A percentile compares a stretch with the other conserved stretches of the same genome.
These are phyloP conservation scores for Ustilago xerochloae DNA, from an alignment of 1,284 basidiomycete species.

Conservation along the genomic window DNA sequence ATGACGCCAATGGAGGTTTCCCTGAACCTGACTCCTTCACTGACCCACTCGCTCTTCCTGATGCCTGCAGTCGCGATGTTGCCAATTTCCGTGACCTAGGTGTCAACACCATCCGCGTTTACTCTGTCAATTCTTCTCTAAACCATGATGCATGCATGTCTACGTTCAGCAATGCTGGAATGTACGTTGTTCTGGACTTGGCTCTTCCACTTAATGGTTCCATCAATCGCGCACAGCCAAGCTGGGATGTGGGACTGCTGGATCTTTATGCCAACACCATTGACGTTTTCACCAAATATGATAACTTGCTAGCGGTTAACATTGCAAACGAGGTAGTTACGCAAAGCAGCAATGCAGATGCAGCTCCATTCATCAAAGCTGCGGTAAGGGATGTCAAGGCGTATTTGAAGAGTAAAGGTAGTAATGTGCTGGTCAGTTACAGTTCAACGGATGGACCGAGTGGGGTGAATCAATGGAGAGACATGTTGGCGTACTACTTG, in stretches of 20 bases:
- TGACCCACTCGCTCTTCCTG: constrained; percentile 79
- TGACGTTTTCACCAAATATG: constrained; percentile 73
- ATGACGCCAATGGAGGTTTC: constrained; percentile 73
- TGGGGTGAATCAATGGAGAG: constrained; percentile 62
- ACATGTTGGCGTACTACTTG: constrained; percentile 81
- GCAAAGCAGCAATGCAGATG: constrained; percentile 73
- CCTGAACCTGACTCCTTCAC: constrained; percentile 76
- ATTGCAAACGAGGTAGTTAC: constrained; percentile 89
- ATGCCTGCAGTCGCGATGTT: constrained; percentile 81
- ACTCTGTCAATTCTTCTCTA: constrained; percentile 77
- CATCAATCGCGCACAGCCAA: constrained; percentile 79
- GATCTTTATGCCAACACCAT: constrained; percentile 83
- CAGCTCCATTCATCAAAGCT: constrained; percentile 86
- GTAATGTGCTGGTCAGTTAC: constrained; percentile 81
- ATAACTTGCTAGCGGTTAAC: constrained; percentile 73
- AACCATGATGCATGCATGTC: constrained; percentile 90
- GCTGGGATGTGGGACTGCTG: constrained; percentile 86
- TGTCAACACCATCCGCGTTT: constrained; percentile 77
- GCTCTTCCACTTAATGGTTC: constrained; percentile 85
- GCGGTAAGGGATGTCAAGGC: constrained; percentile 87
- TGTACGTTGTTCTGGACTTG: constrained; percentile 91
- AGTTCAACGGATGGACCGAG: constrained; percentile 82
- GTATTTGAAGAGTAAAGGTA: constrained; percentile 75
- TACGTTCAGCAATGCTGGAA: constrained; percentile 79
- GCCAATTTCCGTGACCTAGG: constrained; percentile 75